Conservation (phyloP, 2,329 filamentous ascomycete genomes). For the Exophiala alcalophila region DNA sequence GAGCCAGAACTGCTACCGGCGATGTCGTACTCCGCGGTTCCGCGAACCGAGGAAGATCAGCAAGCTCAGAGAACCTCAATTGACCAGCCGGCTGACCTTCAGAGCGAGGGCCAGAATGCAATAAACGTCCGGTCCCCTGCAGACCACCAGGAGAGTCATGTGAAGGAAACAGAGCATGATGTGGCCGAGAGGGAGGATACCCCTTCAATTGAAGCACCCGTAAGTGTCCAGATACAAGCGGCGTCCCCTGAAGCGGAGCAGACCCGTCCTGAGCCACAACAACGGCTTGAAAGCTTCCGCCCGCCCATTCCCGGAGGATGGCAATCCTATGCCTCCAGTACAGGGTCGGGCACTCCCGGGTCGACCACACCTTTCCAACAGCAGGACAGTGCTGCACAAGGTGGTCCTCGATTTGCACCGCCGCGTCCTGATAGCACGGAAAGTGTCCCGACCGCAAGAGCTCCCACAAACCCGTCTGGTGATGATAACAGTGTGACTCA, state of each 20-base stretch:
- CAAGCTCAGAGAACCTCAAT: slow-evolving; percentile 16
- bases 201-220: too few species aligned
- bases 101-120: slow-evolving; percentile 3
- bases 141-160: slow-evolving; percentile 44
- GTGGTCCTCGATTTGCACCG: slow-evolving; percentile 8
- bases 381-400: slow-evolving; percentile 2
- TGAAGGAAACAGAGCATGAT: slow-evolving; percentile 51
- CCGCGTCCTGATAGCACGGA: slow-evolving; percentile 22
- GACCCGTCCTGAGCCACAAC: slow-evolving; percentile 21
- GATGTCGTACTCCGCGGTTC: too few species aligned
- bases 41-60: too few species aligned
- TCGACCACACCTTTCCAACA: slow-evolving; percentile 6
- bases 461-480: slow-evolving; percentile 10
- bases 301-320: slow-evolving; percentile 54
- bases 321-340: slow-evolving; percentile 47
- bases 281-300: slow-evolving; percentile 44
- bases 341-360: slow-evolving; percentile 12
- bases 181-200: slow-evolving; percentile 51
- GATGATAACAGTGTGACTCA: slow-evolving; percentile 14
- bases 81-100: slow-evolving; percentile 9
- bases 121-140: slow-evolving; percentile 19
- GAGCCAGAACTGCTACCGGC: slow-evolving; percentile 36
- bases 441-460: slow-evolving; percentile 27
- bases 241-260: too few species aligned
- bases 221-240: too few species aligned